phyloP scores from a whole-genome alignment of 306 rosid species.

The Trifolium pratense region DNA sequence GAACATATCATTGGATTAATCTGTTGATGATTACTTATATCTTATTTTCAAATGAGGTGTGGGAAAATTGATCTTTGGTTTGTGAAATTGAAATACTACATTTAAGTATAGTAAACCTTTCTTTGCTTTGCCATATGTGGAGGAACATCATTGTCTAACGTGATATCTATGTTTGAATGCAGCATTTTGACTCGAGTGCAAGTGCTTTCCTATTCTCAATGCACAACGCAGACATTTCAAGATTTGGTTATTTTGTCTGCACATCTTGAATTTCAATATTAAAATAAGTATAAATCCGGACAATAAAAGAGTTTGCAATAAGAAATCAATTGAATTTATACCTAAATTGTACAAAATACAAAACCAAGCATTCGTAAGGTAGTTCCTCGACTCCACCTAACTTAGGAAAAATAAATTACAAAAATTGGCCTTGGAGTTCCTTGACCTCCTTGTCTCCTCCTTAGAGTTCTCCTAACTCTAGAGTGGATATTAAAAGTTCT shows the following conservation, averaged over 20 bases:
- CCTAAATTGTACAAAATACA: too few species aligned
- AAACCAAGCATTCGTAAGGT: too few species aligned
- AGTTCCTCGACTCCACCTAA: too few species aligned
- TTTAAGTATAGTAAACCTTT: not conserved
- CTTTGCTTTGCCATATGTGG: not conserved
- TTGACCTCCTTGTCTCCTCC: too few species aligned
- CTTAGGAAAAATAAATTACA: too few species aligned
- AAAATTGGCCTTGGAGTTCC: too few species aligned
- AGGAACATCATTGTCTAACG: conserved; percentile 6
- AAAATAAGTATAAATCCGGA: too few species aligned
- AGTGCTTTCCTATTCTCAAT: not conserved
- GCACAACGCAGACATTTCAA: conserved; percentile 20
- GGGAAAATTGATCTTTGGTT: conserved; percentile 25
- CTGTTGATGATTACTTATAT: not conserved
- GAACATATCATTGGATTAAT: not conserved
- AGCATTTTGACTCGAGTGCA: conserved; percentile 23
- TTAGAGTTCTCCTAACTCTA: too few species aligned
- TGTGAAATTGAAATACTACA: not conserved
- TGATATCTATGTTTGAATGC: conserved; percentile 35
- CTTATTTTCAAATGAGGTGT: not conserved
- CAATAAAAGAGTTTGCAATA: too few species aligned
- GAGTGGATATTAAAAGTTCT: too few species aligned
- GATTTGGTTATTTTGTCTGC: not conserved
- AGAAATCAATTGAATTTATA: too few species aligned
- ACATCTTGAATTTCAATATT: conserved; percentile 22